Conservation (phyloP, 1,284 basidiomycete genomes). For the Inonotus hispidus region DNA sequence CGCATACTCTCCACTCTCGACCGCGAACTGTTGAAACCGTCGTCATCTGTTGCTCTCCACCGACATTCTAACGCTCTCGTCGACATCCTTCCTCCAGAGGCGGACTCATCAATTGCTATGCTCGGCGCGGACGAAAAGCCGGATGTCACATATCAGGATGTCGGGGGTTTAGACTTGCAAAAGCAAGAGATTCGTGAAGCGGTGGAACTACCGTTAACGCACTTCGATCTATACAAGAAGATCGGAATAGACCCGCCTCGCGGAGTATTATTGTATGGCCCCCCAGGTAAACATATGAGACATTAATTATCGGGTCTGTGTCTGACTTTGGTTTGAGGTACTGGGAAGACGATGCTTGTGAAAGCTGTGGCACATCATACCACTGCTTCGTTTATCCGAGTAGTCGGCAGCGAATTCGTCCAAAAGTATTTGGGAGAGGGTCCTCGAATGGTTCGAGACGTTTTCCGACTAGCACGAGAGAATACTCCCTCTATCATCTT, state of each 20-base stretch:
- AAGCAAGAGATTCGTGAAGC: slow-evolving; percentile 99
- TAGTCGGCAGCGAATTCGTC: slow-evolving; percentile 97
- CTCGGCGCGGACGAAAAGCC: slow-evolving; percentile 91
- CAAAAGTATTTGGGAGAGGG: slow-evolving; percentile 99
- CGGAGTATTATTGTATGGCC: slow-evolving; percentile 90
- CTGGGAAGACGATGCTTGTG: slow-evolving; percentile 99
- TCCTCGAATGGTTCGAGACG: slow-evolving; percentile 99
- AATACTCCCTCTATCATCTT: slow-evolving; percentile 99
- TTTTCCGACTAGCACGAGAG: slow-evolving; percentile 95
- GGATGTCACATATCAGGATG: slow-evolving; percentile 84
- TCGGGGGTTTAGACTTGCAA: slow-evolving; percentile 97
- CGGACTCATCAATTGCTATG: slow-evolving; percentile 96
- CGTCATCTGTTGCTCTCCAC: slow-evolving; percentile 95
- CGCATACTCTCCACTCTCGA: slow-evolving; percentile 97
- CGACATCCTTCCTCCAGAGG: slow-evolving; percentile 97
- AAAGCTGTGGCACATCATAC: slow-evolving; percentile 98
- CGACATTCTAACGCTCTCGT: slow-evolving; percentile 98
- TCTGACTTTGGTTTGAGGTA: slow-evolving; percentile 51
- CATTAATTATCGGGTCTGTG: not conserved
- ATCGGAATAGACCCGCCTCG: slow-evolving; percentile 99
- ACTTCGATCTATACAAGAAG: slow-evolving; percentile 98
- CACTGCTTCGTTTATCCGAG: slow-evolving; percentile 95
- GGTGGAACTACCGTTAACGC: slow-evolving; percentile 95
- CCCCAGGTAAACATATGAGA: slow-evolving; percentile 59
- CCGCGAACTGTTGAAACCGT: slow-evolving; percentile 95